phyloP scores from a whole-genome alignment of 176 grass and related monocot genomes.

The Cocos nucifera region DNA sequence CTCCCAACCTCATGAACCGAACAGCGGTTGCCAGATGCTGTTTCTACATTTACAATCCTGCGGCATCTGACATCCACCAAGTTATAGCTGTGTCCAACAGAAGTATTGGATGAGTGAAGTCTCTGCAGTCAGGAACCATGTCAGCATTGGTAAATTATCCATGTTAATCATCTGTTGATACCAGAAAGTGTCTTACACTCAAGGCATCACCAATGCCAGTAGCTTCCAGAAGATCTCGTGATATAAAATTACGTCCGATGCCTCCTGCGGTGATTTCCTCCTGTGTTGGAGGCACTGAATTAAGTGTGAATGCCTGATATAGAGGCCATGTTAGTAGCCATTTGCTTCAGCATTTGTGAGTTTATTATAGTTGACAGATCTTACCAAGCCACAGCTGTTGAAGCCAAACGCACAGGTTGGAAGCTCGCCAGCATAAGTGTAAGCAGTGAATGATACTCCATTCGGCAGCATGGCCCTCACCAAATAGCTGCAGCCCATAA shows the following conservation, averaged over 20 bases:
- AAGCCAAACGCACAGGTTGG: constrained; percentile 88
- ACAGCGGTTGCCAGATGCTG: constrained; percentile 46
- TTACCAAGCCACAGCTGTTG: constrained; percentile 77
- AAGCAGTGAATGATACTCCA: constrained; percentile 67
- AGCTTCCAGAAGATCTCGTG: constrained; percentile 69
- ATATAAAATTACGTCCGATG: constrained; percentile 65
- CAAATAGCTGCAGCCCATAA: constrained; percentile 32
- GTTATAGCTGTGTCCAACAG: constrained; percentile 80
- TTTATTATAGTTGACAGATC: neutral
- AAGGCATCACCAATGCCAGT: constrained; percentile 49
- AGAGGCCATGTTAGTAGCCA: no score
- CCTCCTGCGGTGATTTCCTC: constrained; percentile 51
- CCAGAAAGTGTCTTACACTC: constrained; percentile 18
- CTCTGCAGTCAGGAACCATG: constrained; percentile 17
- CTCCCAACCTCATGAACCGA: constrained; percentile 40
- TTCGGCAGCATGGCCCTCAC: constrained; percentile 45
- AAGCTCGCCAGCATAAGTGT: constrained; percentile 77
- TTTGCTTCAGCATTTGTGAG: no score
- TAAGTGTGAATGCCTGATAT: constrained; percentile 71
- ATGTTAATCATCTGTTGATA: neutral
- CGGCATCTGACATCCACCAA: constrained; percentile 50
- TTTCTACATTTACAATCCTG: constrained; percentile 73
- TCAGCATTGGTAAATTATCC: neutral
- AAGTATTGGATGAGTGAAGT: constrained; percentile 37
- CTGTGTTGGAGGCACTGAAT: constrained; percentile 64